Conservation (phyloP, 495 filamentous ascomycete genomes). For the Monascus purpureus region DNA sequence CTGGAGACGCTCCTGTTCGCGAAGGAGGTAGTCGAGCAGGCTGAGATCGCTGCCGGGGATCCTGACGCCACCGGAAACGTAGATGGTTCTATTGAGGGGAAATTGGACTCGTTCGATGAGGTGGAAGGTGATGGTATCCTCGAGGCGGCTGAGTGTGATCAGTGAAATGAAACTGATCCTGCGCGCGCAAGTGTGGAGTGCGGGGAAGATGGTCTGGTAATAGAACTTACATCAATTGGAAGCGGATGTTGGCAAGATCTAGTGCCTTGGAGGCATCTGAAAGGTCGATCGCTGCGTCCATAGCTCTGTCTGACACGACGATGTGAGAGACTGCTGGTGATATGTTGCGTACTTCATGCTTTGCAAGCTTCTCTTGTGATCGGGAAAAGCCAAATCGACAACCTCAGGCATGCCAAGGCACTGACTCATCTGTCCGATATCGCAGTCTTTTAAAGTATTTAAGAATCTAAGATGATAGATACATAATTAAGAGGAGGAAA, state of each 20-base stretch:
- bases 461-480: not conserved
- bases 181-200: not conserved
- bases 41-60: slow-evolving; percentile 61
- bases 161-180: slow-evolving; percentile 1
- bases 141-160: slow-evolving; percentile 54
- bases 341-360: not conserved
- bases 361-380: not conserved
- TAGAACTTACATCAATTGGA: slow-evolving; percentile 72
- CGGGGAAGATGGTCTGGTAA: slow-evolving; percentile 4
- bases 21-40: slow-evolving; percentile 88
- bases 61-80: slow-evolving; percentile 60
- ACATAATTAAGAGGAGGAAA: not conserved
- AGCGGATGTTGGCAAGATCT: slow-evolving; percentile 84
- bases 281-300: slow-evolving; percentile 87
- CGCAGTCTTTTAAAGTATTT: no score
- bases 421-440: no score
- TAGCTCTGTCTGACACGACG: slow-evolving; percentile 33
- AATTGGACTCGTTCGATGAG: slow-evolving; percentile 98
- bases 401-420: not conserved
- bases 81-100: slow-evolving; percentile 81
- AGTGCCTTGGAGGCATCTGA: slow-evolving; percentile 70
- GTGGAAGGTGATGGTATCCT: slow-evolving; percentile 98
- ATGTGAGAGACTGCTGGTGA: no score
- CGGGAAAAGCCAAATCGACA: not conserved
- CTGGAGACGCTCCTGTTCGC: slow-evolving; percentile 77